Base-by-base conservation (phyloP, 306 rosid genomes). In the Ormosia emarginata region DNA sequence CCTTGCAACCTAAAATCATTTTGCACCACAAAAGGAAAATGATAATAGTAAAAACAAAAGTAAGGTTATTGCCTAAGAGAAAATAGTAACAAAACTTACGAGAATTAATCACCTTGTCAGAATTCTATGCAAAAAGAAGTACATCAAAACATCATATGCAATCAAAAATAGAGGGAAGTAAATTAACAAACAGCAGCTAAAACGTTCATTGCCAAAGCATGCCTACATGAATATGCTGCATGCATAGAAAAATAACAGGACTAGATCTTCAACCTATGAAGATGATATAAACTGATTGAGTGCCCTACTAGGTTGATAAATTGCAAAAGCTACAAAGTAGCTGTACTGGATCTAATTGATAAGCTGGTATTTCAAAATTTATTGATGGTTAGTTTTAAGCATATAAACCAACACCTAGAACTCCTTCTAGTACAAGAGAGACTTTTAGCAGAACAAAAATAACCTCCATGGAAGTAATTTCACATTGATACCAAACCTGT, bases 1-100 rank as follows among this genome's bases (percentile, higher is more conserved):
- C 85, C 99, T 90, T 71, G 99, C 94, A 82, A 95, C 97, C 99
- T 95, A 88, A 59, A 80, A 64, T 52, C 62, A 72, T 71, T 81
- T 64, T 67, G 73, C 49, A 61, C 40, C 77, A 61, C 18, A 73
- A 71, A 74, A 71, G 67, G 53, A 55, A 80, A 29, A 32, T 71
- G 61, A 15, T 33, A 40, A 61, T 14, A 46, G 10, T 40, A 47
- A 18, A 29, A 33, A 37, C 2, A 76, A 18, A 66, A 56, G 44
- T 3, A 52, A 37, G 57, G 40, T 32, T 40, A 29, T 62, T 34
- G 56, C 55, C 44, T 7, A 41, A 30, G 50, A 53, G 75, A 69
- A 49, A 34, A 83, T 59, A 72, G 71, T 18, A 56, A 62, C 41
- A 57, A 8, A 61, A 70, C 11, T 72, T 74, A 56, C 43, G 33